These are phyloP conservation scores for Dendryphion nanum DNA, from an alignment of 2,329 filamentous ascomycete species.

Conservation along the genomic window DNA sequence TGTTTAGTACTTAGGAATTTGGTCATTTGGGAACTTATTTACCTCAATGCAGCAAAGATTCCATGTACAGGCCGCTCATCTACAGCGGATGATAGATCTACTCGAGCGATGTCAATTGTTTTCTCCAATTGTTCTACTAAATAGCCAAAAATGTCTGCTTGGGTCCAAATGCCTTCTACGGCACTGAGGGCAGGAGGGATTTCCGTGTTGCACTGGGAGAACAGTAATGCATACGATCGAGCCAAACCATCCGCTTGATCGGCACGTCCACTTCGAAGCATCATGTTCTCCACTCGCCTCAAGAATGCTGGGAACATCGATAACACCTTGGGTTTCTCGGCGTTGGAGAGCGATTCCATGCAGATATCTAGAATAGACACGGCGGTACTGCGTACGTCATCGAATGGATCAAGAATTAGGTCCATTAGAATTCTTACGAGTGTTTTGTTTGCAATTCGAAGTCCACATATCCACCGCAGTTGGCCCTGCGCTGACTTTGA, in stretches of 20 bases:
- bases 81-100: conserved; percentile 63
- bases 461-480: conserved; percentile 49
- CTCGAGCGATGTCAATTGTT: conserved; percentile 63
- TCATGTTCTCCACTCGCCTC: conserved; percentile 50
- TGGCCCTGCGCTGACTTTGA: conserved; percentile 51
- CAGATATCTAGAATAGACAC: conserved; percentile 44
- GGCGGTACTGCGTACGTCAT: conserved; percentile 72
- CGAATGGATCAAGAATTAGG: conserved; percentile 84
- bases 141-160: conserved; percentile 53
- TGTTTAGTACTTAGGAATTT: no score
- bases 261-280: conserved; percentile 73
- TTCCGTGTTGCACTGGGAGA: conserved; percentile 48
- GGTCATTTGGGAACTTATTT: neutral
- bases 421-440: conserved; percentile 68
- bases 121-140: conserved; percentile 62
- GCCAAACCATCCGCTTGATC: conserved; percentile 93
- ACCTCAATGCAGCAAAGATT: conserved; percentile 39
- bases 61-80: conserved; percentile 48
- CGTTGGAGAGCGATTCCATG: conserved; percentile 18
- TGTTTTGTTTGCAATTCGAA: conserved; percentile 43
- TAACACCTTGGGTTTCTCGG: conserved; percentile 11
- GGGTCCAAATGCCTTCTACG: conserved; percentile 15
- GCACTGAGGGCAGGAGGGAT: neutral
- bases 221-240: conserved; percentile 69
- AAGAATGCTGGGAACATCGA: conserved; percentile 25